Evolutionary conservation across 805 yeast genomes (phyloP), one percentile per base, ranked within the genome.

Genomic region (Cyberlindnera meyerae): DNA sequence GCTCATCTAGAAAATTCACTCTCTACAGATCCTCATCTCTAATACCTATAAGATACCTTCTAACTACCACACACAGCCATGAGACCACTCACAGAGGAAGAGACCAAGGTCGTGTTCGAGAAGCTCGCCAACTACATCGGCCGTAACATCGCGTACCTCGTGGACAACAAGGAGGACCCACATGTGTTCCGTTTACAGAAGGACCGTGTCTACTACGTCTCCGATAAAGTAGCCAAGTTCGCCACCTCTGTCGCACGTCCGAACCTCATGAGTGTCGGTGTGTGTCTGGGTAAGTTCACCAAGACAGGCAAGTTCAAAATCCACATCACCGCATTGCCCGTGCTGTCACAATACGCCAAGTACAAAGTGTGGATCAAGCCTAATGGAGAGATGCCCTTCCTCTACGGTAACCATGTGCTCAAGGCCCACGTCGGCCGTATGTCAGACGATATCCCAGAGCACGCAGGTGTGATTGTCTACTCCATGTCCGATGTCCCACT

Each of bases 371-470:
- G 98, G 98, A 86, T 93, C 63, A 93, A 93, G 62, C 79, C 78
- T 34, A 93, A 93, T 57, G 98, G 98, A 52, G 98, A 93, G 63
- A 93, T 93, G 98, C 97, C 98, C 11, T 93, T 82, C 59, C 65
- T 93, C 47, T 93, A 93, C 53, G 98, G 98, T 25, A 93, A 93
- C 66, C 96, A 93, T 60, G 90, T 90, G 18, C 70, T 93, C 50
- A 93, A 93, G 60, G 98, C 98, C 5, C 98, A 93, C 58, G 73
- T 93, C 39, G 98, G 98, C 24, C 82, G 88, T 53, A 87, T 93
- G 84, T 83, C 95, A 37, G 98, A 93, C 49, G 97, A 93, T 57
- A 85, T 93, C 38, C 97, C 97, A 21, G 97, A 90, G 62, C 98
- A 93, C 57, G 93, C 96, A 2, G 98, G 98, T 55, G 89, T 93